Evolutionary conservation across 768 basidiomycete species (phyloP).

Genomic region (Naganishia friedmannii): DNA sequence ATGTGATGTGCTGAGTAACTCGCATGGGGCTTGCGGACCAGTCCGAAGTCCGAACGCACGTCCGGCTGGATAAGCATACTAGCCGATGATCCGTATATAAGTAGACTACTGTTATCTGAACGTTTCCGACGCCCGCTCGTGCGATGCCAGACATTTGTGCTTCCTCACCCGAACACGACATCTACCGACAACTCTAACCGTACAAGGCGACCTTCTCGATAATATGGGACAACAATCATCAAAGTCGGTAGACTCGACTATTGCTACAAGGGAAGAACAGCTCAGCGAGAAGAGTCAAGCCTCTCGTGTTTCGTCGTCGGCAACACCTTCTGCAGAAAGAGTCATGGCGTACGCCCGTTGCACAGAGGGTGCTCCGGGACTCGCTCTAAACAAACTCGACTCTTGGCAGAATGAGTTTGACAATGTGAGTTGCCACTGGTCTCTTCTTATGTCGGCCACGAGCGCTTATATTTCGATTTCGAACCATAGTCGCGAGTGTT

Average conservation of each 20-base stretch:
- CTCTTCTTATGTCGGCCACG: too few relatives aligned
- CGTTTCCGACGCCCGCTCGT: too few relatives aligned
- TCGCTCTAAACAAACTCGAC: conserved; percentile 36
- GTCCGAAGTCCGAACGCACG: too few relatives aligned
- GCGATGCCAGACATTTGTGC: too few relatives aligned
- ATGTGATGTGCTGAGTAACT: too few relatives aligned
- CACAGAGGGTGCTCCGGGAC: conserved; percentile 1
- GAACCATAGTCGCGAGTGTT: conserved; percentile 40
- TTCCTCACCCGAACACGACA: too few relatives aligned
- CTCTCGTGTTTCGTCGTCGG: not conserved
- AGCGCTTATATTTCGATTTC: too few relatives aligned
- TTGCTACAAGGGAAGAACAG: not conserved
- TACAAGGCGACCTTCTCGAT: not conserved
- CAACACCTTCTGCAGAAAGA: not conserved
- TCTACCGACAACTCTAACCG: too few relatives aligned
- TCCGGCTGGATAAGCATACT: too few relatives aligned
- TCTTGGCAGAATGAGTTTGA: conserved; percentile 44
- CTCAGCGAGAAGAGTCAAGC: conserved; percentile 30
- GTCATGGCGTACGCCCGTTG: not conserved
- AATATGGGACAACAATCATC: conserved; percentile 34
- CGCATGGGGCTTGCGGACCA: too few relatives aligned
- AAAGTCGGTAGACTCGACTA: conserved; percentile 18
- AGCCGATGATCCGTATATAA: too few relatives aligned
- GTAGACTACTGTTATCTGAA: too few relatives aligned
- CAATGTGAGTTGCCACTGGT: conserved; percentile 29